A percentile compares a stretch with the other conserved stretches of the same genome.
phyloP scores from a whole-genome alignment of 768 basidiomycete species.

The Russula vinacea region DNA sequence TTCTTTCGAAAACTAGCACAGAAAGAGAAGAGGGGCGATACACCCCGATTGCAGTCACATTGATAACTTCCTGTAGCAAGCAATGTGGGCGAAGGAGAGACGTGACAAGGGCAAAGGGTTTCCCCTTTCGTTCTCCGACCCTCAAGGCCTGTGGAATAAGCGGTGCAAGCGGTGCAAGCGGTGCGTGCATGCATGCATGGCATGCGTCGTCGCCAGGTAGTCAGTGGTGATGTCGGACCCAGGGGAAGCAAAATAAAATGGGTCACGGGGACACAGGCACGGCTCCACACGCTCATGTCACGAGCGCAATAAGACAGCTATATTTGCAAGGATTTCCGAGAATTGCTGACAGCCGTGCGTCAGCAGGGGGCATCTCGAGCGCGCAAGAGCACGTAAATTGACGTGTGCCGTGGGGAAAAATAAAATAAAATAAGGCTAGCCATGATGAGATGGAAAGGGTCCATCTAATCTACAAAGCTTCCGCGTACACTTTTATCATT shows the following conservation, averaged over 20 bases:
- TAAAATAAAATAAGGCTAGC: not conserved
- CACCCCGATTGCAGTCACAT: not conserved
- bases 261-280: slow-evolving; percentile 18
- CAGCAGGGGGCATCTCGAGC: slow-evolving; percentile 6
- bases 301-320: slow-evolving; percentile 23
- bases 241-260: not conserved
- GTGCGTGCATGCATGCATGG: not conserved
- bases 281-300: slow-evolving; percentile 11
- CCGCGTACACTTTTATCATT: not conserved
- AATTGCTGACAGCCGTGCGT: slow-evolving; percentile 19
- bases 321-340: slow-evolving; percentile 22
- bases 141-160: not conserved
- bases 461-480: not conserved
- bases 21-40: not conserved
- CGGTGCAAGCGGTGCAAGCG: slow-evolving; percentile 4
- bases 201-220: slow-evolving; percentile 11
- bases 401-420: slow-evolving; percentile 17
- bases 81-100: not conserved
- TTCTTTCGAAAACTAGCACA: not conserved
- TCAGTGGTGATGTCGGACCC: not conserved
- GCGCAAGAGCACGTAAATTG: slow-evolving; percentile 22
- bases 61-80: not conserved
- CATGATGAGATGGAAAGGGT: not conserved
- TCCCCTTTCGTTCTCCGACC: slow-evolving; percentile 2
- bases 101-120: slow-evolving; percentile 13